Evolutionary conservation across 768 basidiomycete genomes (phyloP).

Genomic region (Tricholoma bakamatsutake): DNA sequence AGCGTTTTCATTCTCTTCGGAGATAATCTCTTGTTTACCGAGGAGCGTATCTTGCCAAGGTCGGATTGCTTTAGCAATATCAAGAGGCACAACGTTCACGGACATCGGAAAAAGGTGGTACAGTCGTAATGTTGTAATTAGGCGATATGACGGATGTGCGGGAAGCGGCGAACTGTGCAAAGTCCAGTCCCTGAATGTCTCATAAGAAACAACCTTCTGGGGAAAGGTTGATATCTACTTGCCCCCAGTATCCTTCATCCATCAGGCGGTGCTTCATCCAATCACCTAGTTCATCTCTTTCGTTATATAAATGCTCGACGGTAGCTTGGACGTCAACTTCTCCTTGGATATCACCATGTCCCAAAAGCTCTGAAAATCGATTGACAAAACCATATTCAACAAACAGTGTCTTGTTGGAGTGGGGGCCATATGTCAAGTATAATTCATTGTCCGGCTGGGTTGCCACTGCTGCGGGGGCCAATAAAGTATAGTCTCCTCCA

Average conservation of each 20-base stretch:
- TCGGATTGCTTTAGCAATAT: conserved; percentile 27
- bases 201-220: neutral
- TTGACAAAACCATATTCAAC: conserved; percentile 89
- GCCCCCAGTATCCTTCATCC: conserved; percentile 84
- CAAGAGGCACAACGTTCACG: conserved; percentile 13
- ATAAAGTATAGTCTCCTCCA: conserved; percentile 44
- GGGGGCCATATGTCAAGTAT: conserved; percentile 72
- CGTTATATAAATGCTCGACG: conserved; percentile 45
- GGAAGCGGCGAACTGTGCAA: conserved; percentile 55
- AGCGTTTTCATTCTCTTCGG: conserved; percentile 40
- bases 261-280: conserved; percentile 50
- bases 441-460: conserved; percentile 58
- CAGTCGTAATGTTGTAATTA: conserved; percentile 68
- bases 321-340: conserved; percentile 61
- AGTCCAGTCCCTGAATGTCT: conserved; percentile 65
- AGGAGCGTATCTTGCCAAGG: conserved; percentile 51
- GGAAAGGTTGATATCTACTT: conserved; percentile 11
- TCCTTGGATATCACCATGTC: conserved; percentile 28
- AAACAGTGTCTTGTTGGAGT: conserved; percentile 72
- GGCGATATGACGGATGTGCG: conserved; percentile 74
- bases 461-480: conserved; percentile 37
- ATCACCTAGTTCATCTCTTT: conserved; percentile 31
- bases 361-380: conserved; percentile 18
- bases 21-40: conserved; percentile 39
- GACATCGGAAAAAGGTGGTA: conserved; percentile 40